A percentile compares a stretch with the other conserved stretches of the same genome.
phyloP scores from a whole-genome alignment of 768 basidiomycete species.

The Lyophyllum semitale region DNA sequence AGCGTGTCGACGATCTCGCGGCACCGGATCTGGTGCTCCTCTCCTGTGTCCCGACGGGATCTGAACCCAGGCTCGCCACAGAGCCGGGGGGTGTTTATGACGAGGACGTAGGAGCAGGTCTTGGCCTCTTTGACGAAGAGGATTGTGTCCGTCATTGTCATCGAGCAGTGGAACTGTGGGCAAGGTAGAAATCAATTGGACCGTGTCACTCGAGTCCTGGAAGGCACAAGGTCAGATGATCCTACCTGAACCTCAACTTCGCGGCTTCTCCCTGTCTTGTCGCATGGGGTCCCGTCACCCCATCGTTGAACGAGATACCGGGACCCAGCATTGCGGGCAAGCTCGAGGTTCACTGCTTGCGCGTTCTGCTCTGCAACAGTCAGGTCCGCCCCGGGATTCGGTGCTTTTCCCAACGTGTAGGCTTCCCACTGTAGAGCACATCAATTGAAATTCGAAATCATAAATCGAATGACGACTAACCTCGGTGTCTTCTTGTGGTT shows the following conservation, averaged over 20 bases:
- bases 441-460: constrained; percentile 23
- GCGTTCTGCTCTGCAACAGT: constrained; percentile 66
- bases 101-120: constrained; percentile 91
- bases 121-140: constrained; percentile 91
- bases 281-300: constrained; percentile 90
- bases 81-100: constrained; percentile 92
- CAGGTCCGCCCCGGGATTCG: constrained; percentile 65
- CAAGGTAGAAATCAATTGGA: constrained; percentile 10
- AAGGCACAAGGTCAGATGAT: constrained; percentile 11
- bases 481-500: constrained; percentile 84
- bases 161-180: constrained; percentile 88
- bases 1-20: constrained; percentile 65
- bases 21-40: constrained; percentile 75
- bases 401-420: constrained; percentile 77
- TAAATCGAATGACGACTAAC: constrained; percentile 44
- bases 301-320: constrained; percentile 92
- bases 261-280: constrained; percentile 84
- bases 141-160: constrained; percentile 90
- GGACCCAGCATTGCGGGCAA: constrained; percentile 75
- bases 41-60: constrained; percentile 64
- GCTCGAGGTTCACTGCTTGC: constrained; percentile 70
- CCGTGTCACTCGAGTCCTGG: background rate
- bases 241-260: constrained; percentile 91
- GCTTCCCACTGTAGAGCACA: constrained; percentile 61
- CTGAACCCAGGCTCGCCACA: constrained; percentile 94